Evolutionary conservation across 2,329 filamentous ascomycete species (phyloP).

Genomic region (Monilinia aucupariae): DNA sequence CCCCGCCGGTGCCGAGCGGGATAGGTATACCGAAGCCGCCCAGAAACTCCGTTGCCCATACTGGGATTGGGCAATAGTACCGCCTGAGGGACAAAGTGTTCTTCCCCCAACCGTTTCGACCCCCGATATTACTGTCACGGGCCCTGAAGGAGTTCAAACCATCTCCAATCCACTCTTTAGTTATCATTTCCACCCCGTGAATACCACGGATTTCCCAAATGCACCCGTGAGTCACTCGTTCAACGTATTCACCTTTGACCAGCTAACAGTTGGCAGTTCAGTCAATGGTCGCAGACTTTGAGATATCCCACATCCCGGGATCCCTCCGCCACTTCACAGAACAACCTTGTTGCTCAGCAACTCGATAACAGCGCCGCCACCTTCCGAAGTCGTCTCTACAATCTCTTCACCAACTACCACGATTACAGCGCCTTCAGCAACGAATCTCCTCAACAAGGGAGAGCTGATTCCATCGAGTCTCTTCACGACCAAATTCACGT

Average conservation of each 20-base stretch:
- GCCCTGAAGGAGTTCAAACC: conserved; percentile 42
- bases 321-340: conserved; percentile 49
- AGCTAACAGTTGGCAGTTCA: conserved; percentile 43
- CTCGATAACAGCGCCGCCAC: conserved; percentile 49
- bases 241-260: neutral
- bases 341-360: conserved; percentile 49
- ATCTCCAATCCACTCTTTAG: conserved; percentile 50
- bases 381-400: conserved; percentile 59
- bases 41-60: conserved; percentile 42
- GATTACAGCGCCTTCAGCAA: conserved; percentile 67
- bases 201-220: conserved; percentile 49
- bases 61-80: conserved; percentile 45
- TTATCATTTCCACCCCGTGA: conserved; percentile 44
- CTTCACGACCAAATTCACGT: conserved; percentile 60
- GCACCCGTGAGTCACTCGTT: conserved; percentile 46
- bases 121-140: conserved; percentile 44
- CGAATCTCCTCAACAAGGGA: conserved; percentile 47
- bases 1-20: conserved; percentile 30
- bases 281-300: conserved; percentile 54
- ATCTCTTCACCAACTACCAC: conserved; percentile 60
- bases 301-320: conserved; percentile 44
- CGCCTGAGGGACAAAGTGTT: conserved; percentile 45
- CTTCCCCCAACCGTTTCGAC: conserved; percentile 45
- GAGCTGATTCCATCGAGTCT: conserved; percentile 60
- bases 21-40: conserved; percentile 42